Base-by-base conservation (phyloP, 1,139 yeast genomes). In the Schizosaccharomyces versatilis region DNA sequence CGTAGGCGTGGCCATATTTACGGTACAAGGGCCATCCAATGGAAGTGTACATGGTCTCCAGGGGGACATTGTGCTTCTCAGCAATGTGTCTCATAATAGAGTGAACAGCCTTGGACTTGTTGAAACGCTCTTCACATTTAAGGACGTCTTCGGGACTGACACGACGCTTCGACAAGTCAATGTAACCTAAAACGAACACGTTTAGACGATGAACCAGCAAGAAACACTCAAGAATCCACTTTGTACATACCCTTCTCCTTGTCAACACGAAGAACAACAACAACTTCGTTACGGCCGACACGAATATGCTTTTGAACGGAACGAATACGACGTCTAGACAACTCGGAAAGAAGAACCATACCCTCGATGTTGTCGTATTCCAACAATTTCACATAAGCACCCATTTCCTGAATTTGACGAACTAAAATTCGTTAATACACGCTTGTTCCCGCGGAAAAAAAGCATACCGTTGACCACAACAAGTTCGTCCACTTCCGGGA, bases 301-400 rank as follows among this genome's bases (percentile, higher is more conserved):
- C 96, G 84, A 69, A 90, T 88, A 69, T 86, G 79, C 68, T 90
- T 93, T 71, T 90, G 99, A 66, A 90, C 90, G 57, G 96, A 85
- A 71, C 99, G 79, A 66, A 90, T 90, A 74, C 99, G 94, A 77
- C 98, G 84, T 77, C 98, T 84, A 42, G 97, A 86, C 63, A 90
- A 77, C 72, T 90, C 99, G 47, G 95, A 84, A 65, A 90, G 77
- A 63, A 90, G 75, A 59, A 90, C 95, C 99, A 90, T 90, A 65
- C 98, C 99, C 72, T 90, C 98, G 65, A 90, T 88, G 68, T 88
- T 93, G 72, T 90, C 97, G 68, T 93, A 90, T 71, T 90, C 99
- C 62, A 90, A 76, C 62, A 90, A 76, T 69, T 86, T 88, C 61
- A 90, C 99, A 52, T 64, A 64, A 19, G 67, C 67, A 41, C 67